Conservation (phyloP, 2,329 filamentous ascomycete species). For the Neofusicoccum cordaticola region DNA sequence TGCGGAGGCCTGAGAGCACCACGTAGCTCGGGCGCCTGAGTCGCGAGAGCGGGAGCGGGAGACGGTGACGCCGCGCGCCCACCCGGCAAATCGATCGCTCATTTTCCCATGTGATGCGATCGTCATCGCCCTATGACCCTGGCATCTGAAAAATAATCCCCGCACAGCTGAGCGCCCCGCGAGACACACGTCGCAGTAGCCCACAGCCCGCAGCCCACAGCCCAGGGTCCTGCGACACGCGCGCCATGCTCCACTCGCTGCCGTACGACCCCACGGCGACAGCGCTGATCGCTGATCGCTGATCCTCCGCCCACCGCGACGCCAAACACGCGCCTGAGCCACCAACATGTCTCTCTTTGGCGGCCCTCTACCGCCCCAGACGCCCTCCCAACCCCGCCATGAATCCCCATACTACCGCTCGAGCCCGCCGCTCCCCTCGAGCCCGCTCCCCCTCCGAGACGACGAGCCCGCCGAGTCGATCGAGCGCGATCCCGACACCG, state of each 20-base stretch:
- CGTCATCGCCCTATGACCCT: background rate
- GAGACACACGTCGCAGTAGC: background rate
- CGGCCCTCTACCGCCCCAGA: conserved; percentile 9
- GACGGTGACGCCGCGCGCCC: conserved; percentile 3
- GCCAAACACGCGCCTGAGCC: background rate
- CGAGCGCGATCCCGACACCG: background rate
- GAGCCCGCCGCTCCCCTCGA: background rate
- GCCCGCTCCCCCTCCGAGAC: background rate
- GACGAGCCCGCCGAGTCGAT: background rate
- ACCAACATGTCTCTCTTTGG: conserved; percentile 17
- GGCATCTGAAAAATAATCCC: background rate
- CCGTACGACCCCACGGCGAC: background rate
- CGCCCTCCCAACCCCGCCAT: background rate
- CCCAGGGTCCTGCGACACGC: background rate
- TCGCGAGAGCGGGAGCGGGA: background rate
- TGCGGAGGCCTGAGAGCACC: background rate
- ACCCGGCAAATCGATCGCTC: background rate
- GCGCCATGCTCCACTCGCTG: conserved; percentile 1
- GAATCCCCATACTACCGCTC: background rate
- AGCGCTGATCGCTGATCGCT: background rate
- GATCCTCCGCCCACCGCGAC: background rate
- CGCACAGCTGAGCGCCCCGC: background rate
- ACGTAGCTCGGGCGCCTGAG: conserved; percentile 6
- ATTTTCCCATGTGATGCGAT: conserved; percentile 8
- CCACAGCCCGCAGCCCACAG: no score